A percentile compares a stretch with the other conserved stretches of the same genome.
phyloP scores from a whole-genome alignment of 192 early-diverging fungal genomes.

The Chytriomyces sp. region DNA sequence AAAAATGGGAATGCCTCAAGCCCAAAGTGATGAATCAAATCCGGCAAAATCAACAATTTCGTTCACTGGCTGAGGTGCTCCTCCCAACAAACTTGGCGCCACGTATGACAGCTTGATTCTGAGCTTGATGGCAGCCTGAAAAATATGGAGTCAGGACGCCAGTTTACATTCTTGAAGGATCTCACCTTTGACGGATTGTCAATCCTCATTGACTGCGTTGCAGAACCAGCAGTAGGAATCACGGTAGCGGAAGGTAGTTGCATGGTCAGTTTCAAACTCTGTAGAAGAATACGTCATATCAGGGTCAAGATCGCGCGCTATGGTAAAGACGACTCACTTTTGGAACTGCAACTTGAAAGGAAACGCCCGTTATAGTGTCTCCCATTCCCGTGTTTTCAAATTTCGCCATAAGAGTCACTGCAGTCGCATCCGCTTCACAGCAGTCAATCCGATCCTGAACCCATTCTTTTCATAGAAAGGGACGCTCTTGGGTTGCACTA shows the following conservation, averaged over 20 bases:
- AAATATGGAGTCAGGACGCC: not conserved
- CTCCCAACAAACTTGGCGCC: constrained; percentile 19
- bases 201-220: constrained; percentile 80
- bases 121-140: constrained; percentile 43
- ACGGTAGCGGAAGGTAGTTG: constrained; percentile 71
- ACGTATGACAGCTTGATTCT: constrained; percentile 49
- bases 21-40: constrained; percentile 50
- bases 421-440: constrained; percentile 64
- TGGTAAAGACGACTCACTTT: constrained; percentile 61
- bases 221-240: constrained; percentile 61
- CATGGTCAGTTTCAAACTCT: constrained; percentile 84
- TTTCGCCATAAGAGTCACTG: constrained; percentile 66
- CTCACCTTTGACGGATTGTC: constrained; percentile 77
- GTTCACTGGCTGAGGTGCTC: constrained; percentile 34
- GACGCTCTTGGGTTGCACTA: constrained; percentile 38
- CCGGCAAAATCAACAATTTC: constrained; percentile 55
- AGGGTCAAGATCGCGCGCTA: not conserved
- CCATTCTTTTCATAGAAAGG: constrained; percentile 81
- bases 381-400: constrained; percentile 64
- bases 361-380: constrained; percentile 62
- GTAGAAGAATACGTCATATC: not conserved
- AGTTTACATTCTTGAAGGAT: not conserved
- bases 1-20: too few relatives aligned
- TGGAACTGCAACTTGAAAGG: constrained; percentile 92
- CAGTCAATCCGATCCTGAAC: constrained; percentile 71